Evolutionary conservation across 2,329 filamentous ascomycete species (phyloP).

Genomic region (Botryotinia globosa): DNA sequence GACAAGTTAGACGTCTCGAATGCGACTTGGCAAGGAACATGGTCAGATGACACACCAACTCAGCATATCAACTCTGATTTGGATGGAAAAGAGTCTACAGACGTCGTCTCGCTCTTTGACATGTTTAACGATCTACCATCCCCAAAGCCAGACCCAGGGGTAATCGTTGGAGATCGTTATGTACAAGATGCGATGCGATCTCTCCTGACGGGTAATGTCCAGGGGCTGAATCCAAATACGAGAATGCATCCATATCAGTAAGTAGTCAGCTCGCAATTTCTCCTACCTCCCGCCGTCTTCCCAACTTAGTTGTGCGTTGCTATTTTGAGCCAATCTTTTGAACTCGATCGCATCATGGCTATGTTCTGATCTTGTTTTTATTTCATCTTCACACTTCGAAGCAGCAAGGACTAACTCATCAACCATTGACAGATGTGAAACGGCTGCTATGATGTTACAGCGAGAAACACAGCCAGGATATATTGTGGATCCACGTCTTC

Average conservation of each 20-base stretch:
- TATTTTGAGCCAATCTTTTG: not conserved
- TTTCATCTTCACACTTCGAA: not conserved
- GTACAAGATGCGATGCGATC: constrained; percentile 53
- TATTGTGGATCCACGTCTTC: constrained; percentile 71
- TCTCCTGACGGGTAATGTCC: constrained; percentile 52
- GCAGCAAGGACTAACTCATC: not conserved
- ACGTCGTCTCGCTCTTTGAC: constrained; percentile 58
- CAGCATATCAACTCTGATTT: constrained; percentile 44
- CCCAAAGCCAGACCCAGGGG: constrained; percentile 54
- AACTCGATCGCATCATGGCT: not conserved
- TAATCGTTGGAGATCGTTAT: constrained; percentile 48
- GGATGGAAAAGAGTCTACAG: constrained; percentile 22
- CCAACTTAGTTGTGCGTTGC: not conserved
- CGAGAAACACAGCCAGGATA: constrained; percentile 65
- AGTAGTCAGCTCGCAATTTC: not conserved
- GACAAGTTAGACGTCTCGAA: constrained; percentile 53
- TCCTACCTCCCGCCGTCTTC: not conserved
- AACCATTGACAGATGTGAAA: constrained; percentile 49
- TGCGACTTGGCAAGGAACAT: constrained; percentile 53
- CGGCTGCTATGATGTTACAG: constrained; percentile 80
- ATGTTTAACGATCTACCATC: constrained; percentile 74
- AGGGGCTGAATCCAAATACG: constrained; percentile 55
- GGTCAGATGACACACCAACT: constrained; percentile 24
- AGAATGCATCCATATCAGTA: constrained; percentile 71
- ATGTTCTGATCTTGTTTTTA: not conserved